These are phyloP conservation scores for Yamadazyma philogaea DNA, from an alignment of 805 yeast species.

Conservation along the genomic window DNA sequence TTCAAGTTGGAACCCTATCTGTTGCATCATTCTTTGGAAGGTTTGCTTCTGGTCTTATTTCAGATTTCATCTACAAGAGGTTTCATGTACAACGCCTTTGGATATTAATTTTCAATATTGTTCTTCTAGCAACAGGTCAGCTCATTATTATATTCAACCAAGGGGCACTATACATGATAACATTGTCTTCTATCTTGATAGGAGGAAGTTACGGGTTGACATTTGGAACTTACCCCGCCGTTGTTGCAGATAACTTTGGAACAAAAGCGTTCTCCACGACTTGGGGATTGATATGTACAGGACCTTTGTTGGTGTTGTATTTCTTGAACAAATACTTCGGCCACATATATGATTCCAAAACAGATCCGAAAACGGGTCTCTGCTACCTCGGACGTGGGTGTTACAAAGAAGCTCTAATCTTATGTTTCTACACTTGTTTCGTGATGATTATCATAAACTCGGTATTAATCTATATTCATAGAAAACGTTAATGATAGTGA, in stretches of 20 bases:
- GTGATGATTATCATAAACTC: conserved; percentile 22
- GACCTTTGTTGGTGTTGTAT: conserved; percentile 58
- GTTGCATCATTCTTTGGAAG: conserved; percentile 65
- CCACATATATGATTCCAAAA: conserved; percentile 45
- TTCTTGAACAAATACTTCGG: conserved; percentile 57
- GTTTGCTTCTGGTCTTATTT: conserved; percentile 58
- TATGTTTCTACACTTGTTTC: conserved; percentile 29
- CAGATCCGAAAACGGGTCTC: conserved; percentile 37
- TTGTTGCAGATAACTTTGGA: conserved; percentile 71
- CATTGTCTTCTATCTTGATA: conserved; percentile 50
- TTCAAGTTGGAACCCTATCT: conserved; percentile 68
- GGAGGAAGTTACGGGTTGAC: conserved; percentile 69
- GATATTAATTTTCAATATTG: conserved; percentile 50
- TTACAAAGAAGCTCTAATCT: conserved; percentile 34
- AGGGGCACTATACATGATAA: conserved; percentile 33
- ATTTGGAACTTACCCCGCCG: conserved; percentile 74
- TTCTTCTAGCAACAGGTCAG: conserved; percentile 36
- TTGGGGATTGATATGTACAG: conserved; percentile 75
- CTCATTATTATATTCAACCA: conserved; percentile 29
- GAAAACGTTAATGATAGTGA: conserved; percentile 5
- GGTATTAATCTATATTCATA: conserved; percentile 26
- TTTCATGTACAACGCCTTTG: conserved; percentile 59
- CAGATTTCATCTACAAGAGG: conserved; percentile 56
- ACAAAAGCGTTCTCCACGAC: conserved; percentile 64
- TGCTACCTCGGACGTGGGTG: conserved; percentile 38